A percentile compares a stretch with the other conserved stretches of the same genome.
These are phyloP conservation scores for Phytopythium mirpurense DNA, from an alignment of 352 stramenopile species.

Conservation along the genomic window DNA sequence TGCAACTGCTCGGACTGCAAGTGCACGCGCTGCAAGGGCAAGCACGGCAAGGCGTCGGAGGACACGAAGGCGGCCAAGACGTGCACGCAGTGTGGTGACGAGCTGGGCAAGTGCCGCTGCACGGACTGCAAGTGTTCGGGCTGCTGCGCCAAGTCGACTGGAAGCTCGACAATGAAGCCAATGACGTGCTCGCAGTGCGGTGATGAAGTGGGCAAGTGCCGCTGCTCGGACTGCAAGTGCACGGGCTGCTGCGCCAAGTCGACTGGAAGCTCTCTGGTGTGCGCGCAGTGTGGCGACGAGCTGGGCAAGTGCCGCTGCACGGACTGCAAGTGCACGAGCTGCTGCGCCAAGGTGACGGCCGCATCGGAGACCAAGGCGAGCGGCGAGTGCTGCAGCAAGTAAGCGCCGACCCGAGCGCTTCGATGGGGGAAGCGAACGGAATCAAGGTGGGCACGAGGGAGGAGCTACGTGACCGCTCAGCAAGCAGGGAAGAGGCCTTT, in stretches of 20 bases:
- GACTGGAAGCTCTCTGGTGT: conserved; percentile 7
- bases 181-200: conserved; percentile 22
- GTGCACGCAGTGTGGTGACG: conserved; percentile 19
- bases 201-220: conserved; percentile 10
- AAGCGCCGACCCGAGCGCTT: background rate
- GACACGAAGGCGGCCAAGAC: conserved; percentile 9
- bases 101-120: conserved; percentile 21
- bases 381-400: conserved; percentile 2
- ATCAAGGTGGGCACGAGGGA: too few species aligned
- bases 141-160: conserved; percentile 11
- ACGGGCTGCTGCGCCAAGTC: conserved; percentile 21
- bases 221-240: conserved; percentile 30
- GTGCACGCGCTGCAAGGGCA: conserved; percentile 31
- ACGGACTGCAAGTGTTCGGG: conserved; percentile 31
- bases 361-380: background rate
- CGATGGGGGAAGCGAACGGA: too few species aligned
- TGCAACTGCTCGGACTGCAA: conserved; percentile 26
- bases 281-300: conserved; percentile 16
- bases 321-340: conserved; percentile 28
- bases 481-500: too few species aligned
- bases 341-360: conserved; percentile 15
- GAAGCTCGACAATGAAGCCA: conserved; percentile 5
- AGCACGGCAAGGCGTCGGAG: background rate
- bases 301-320: conserved; percentile 24
- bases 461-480: too few species aligned